Evolutionary conservation across 2,329 filamentous ascomycete genomes (phyloP), one percentile per base, ranked within the genome.

Genomic region (Epichloe glyceriae): DNA sequence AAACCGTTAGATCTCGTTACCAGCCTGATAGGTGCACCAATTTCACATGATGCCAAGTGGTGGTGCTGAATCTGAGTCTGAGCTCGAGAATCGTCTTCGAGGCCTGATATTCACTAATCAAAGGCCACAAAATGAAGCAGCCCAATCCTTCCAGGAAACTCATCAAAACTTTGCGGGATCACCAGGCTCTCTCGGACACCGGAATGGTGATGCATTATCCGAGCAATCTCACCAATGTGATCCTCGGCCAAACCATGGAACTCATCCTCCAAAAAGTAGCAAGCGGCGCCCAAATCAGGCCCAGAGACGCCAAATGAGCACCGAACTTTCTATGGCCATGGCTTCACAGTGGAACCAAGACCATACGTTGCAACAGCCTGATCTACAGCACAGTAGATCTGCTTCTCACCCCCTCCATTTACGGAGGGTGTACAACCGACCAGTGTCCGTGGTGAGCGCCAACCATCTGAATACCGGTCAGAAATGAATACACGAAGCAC

Each of bases 261-360:
- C 50, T 43, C 52, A 50, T 39, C 52, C 49, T 49, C n/a, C 15
- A 26, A 52, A 22, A 26, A 26, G 47, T 43, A 40, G 52, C 20
- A 53, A 52, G 49, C 57, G 41, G 47, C 57, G 19, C 60, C 57
- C 56, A 3, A 84, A 84, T 53, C 80, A 84, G 59, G 79, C 80
- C 1, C 77, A 83, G 57, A 71, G 80, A 46, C 74, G 80, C 20
- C 78, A 82, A 58, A 79, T 82, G 76, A 80, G 72, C 51, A 71
- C 78, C 4, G 75, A 82, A 55, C 58, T 81, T 17, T 73, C 76
- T 0, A 74, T 82, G 44, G 71, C 77, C 4, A 70, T 82, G 48
- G 75, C 80, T 53, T 62, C 70, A 12, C 70, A 46, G 39, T 46
- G 35, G 45, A 35, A 17, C 14, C 20, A 30, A n/a, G 17, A 39